Evolutionary conservation across 2,329 filamentous ascomycete genomes (phyloP), one percentile per base, ranked within the genome.

Genomic region (Aureobasidium zeae): DNA sequence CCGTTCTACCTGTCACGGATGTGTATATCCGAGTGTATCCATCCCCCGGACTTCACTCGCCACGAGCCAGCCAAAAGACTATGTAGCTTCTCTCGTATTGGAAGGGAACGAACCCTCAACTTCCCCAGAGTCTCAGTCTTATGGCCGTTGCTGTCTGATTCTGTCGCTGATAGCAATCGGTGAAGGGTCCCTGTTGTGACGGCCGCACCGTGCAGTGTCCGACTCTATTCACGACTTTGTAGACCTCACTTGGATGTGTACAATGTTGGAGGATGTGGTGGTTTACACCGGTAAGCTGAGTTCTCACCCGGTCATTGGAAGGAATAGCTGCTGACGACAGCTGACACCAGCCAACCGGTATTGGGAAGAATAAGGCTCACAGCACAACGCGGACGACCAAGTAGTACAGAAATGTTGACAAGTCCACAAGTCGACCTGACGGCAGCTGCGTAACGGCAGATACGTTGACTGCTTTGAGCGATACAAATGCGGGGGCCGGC

Each of bases 311-410:
- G 6, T 5, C 3, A 10, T n/a, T 3, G 15, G 10, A 5, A 2
- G 26, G 17, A 22, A 41, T 28, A 24, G 37, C 19, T n/a, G n/a
- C n/a, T 31, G 19, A 41, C 13, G 20, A 31, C n/a, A 13, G 36
- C 36, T 39, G 36, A 31, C 26, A 31, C n/a, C 15, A 31, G 19
- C 17, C n/a, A n/a, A n/a, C n/a, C n/a, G 28, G 31, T 19, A 41
- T 41, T 41, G 28, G 26, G 9, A n/a, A n/a, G n/a, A n/a, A n/a
- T n/a, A n/a, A n/a, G n/a, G n/a, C n/a, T n/a, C n/a, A 30, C 19
- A n/a, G 26, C 26, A 42, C 38, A 34, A 43, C 38, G 38, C 38
- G 33, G 38, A 43, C 33, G 38, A 33, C 38, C 38, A 30, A 43
- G 21, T 10, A n/a, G n/a, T 15, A 13, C 13, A 17, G 10, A 32